Evolutionary conservation across 2,329 filamentous ascomycete species (phyloP).

Genomic region (Botrytis fabae): DNA sequence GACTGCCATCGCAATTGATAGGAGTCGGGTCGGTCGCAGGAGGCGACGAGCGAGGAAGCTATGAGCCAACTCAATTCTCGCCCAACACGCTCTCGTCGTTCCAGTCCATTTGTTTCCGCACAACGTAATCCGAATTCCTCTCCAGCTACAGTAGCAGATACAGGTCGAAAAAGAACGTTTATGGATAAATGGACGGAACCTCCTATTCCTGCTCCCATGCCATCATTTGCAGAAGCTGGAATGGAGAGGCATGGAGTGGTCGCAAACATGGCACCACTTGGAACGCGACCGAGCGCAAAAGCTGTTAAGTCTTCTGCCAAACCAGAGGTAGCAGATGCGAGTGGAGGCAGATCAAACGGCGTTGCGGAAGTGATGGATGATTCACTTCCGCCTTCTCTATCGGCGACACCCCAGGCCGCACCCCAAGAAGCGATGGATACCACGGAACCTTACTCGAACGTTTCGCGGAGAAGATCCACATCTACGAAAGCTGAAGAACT

Average conservation of each 20-base stretch:
- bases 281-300: slow-evolving; percentile 65
- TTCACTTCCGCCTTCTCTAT: slow-evolving; percentile 29
- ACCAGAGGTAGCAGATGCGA: slow-evolving; percentile 27
- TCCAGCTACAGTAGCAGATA: slow-evolving; percentile 24
- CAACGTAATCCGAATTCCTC: slow-evolving; percentile 26
- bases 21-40: slow-evolving; percentile 30
- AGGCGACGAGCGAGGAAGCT: slow-evolving; percentile 26
- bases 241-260: slow-evolving; percentile 74
- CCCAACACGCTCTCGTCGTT: slow-evolving; percentile 37
- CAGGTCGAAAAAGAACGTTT: slow-evolving; percentile 34
- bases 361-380: slow-evolving; percentile 33
- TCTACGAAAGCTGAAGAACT: slow-evolving; percentile 28
- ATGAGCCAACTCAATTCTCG: slow-evolving; percentile 29
- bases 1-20: slow-evolving; percentile 32
- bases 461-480: slow-evolving; percentile 26
- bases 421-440: slow-evolving; percentile 33
- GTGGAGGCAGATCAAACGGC: slow-evolving; percentile 21
- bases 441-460: slow-evolving; percentile 32
- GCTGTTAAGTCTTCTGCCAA: slow-evolving; percentile 51
- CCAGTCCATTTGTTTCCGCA: slow-evolving; percentile 34
- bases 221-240: slow-evolving; percentile 75
- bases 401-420: slow-evolving; percentile 34
- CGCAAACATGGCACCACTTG: slow-evolving; percentile 80
- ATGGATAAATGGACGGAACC: slow-evolving; percentile 58
- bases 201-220: slow-evolving; percentile 50